Evolutionary conservation across 495 filamentous ascomycete genomes (phyloP).

Genomic region (Tuber indicum): DNA sequence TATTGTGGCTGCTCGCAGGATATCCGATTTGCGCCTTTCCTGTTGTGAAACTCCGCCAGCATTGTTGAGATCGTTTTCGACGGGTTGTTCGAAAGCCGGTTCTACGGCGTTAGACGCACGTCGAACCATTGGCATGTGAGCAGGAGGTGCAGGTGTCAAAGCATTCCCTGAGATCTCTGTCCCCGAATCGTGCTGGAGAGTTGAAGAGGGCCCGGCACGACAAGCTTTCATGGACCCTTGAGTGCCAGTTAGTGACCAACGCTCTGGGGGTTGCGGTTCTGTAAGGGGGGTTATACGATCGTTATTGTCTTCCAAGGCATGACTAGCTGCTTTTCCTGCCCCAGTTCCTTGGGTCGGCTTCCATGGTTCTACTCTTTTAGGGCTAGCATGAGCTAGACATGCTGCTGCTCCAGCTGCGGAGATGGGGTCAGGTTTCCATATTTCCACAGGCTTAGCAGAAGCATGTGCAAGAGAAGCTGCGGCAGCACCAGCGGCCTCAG

Average conservation of each 20-base stretch:
- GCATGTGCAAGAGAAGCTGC: conserved; percentile 32
- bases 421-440: conserved; percentile 30
- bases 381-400: conserved; percentile 32
- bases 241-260: conserved; percentile 34
- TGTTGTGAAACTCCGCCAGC: conserved; percentile 26
- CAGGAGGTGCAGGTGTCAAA: conserved; percentile 30
- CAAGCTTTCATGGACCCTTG: conserved; percentile 28
- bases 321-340: conserved; percentile 21
- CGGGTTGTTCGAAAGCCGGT: conserved; percentile 18
- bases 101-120: conserved; percentile 17
- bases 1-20: conserved; percentile 33
- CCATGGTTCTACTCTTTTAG: conserved; percentile 11
- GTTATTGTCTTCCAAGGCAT: conserved; percentile 17
- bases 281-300: conserved; percentile 4
- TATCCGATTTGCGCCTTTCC: conserved; percentile 35
- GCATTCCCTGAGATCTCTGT: conserved; percentile 18
- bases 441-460: conserved; percentile 28
- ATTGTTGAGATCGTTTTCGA: conserved; percentile 23
- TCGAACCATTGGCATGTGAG: conserved; percentile 30
- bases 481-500: conserved; percentile 30
- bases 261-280: conserved; percentile 19
- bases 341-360: conserved; percentile 7
- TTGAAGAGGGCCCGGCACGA: conserved; percentile 20
- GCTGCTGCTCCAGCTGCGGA: conserved; percentile 36
- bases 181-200: conserved; percentile 20